phyloP scores from a whole-genome alignment of 2,329 filamentous ascomycete species.

The Cordyceps pruinosa region DNA sequence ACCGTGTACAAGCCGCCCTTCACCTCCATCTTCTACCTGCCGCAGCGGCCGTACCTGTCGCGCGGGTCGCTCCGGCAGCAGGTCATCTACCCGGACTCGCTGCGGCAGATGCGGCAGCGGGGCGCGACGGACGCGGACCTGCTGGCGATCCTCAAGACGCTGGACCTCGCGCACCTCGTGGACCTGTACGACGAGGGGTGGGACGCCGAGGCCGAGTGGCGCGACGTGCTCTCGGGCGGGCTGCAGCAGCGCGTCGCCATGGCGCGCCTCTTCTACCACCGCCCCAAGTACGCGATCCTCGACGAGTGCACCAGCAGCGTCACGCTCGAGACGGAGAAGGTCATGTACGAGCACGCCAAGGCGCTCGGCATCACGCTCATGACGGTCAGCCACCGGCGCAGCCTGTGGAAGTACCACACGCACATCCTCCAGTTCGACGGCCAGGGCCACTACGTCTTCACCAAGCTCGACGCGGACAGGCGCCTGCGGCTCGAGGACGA shows the following conservation, averaged over 20 bases:
- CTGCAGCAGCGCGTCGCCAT: conserved; percentile 95
- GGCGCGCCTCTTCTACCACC: conserved; percentile 91
- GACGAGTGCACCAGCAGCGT: conserved; percentile 95
- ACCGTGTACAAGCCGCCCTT: conserved; percentile 87
- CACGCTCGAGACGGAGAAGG: conserved; percentile 88
- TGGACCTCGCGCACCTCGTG: conserved; percentile 79
- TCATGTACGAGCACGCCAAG: conserved; percentile 98
- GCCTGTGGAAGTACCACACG: conserved; percentile 93
- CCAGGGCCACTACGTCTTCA: conserved; percentile 86
- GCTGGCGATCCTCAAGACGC: conserved; percentile 63
- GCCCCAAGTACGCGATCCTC: conserved; percentile 86
- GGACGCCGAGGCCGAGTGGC: conserved; percentile 95
- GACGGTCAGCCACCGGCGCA: conserved; percentile 88
- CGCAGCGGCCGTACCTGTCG: conserved; percentile 88
- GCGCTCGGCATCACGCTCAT: conserved; percentile 86
- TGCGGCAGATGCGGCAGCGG: conserved; percentile 80
- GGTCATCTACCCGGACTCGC: conserved; percentile 88
- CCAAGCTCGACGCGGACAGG: conserved; percentile 78
- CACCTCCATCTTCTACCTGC: conserved; percentile 95
- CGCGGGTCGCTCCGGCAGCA: conserved; percentile 90
- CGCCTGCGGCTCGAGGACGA: conserved; percentile 87
- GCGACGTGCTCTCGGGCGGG: conserved; percentile 84
- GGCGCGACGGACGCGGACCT: conserved; percentile 78
- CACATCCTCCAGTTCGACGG: conserved; percentile 96
- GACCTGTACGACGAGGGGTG: conserved; percentile 70